A percentile compares a stretch with the other conserved stretches of the same genome.
Evolutionary conservation across 352 stramenopile species (phyloP).

Genomic region (Elongisporangium prolatum): DNA sequence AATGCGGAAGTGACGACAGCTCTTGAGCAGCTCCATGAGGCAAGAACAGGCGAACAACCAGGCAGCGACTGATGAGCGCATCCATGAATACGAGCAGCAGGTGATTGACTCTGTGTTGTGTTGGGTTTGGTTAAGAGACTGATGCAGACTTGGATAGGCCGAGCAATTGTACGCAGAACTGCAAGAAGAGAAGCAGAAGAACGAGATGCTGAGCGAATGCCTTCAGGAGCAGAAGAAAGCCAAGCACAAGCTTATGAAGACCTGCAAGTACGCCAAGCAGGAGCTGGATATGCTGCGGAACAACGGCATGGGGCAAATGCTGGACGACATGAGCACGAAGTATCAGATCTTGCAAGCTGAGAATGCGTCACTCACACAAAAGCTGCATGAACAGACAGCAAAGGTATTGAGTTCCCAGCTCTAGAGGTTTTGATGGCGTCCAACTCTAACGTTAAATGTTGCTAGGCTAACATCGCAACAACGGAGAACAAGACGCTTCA

Average conservation of each 20-base stretch:
- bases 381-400: constrained; percentile 27
- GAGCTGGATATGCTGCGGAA: constrained; percentile 60
- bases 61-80: constrained; percentile 30
- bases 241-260: constrained; percentile 72
- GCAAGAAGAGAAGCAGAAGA: constrained; percentile 62
- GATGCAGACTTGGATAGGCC: constrained; percentile 25
- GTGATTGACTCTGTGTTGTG: constrained; percentile 5
- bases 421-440: neutral
- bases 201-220: constrained; percentile 59
- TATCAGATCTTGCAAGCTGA: constrained; percentile 45
- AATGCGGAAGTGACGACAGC: constrained; percentile 9
- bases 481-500: neutral
- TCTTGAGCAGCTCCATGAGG: constrained; percentile 33
- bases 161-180: constrained; percentile 64
- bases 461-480: neutral
- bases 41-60: constrained; percentile 22
- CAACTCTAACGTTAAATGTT: neutral
- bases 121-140: neutral
- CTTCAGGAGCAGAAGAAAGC: constrained; percentile 61
- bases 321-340: constrained; percentile 59
- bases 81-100: constrained; percentile 75
- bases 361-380: constrained; percentile 28
- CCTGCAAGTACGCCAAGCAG: constrained; percentile 56
- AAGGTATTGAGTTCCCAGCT: constrained; percentile 19
- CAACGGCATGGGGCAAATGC: constrained; percentile 56